Percentiles rank a stretch among this genome's conserved stretches.
Evolutionary conservation across 495 filamentous ascomycete species (phyloP).

Genomic region (Aspergillus kassunensis): DNA sequence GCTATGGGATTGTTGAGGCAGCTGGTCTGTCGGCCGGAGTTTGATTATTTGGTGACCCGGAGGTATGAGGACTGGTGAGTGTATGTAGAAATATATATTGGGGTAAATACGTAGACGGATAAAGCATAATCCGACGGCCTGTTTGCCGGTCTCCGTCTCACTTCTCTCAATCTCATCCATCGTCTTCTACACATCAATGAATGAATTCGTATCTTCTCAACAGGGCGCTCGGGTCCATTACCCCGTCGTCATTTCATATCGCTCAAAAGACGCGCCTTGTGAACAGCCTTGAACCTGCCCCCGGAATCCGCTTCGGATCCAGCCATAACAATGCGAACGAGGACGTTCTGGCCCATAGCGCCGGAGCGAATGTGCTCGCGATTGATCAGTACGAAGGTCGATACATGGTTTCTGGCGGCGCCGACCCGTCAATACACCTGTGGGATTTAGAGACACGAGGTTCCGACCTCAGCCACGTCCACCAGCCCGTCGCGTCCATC

Average conservation of each 20-base stretch:
- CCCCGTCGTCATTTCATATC: slow-evolving; percentile 56
- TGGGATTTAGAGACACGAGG: slow-evolving; percentile 71
- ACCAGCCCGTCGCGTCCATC: slow-evolving; percentile 46
- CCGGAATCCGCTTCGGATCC: slow-evolving; percentile 61
- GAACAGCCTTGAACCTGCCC: slow-evolving; percentile 56
- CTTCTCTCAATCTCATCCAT: neutral
- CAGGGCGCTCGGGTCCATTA: slow-evolving; percentile 61
- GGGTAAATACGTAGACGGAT: no score
- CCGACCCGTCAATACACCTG: slow-evolving; percentile 70
- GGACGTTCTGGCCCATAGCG: slow-evolving; percentile 59
- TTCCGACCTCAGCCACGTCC: slow-evolving; percentile 41
- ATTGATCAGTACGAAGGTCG: slow-evolving; percentile 74
- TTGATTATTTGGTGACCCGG: no score
- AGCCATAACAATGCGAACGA: slow-evolving; percentile 2
- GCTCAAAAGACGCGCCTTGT: slow-evolving; percentile 59
- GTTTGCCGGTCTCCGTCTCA: no score
- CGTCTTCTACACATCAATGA: slow-evolving; percentile 36
- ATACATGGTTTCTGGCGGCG: slow-evolving; percentile 78
- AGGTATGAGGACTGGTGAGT: no score
- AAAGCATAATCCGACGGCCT: no score
- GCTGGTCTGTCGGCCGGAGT: no score
- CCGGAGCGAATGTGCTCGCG: slow-evolving; percentile 71
- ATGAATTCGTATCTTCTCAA: slow-evolving; percentile 80
- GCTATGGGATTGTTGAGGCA: no score
- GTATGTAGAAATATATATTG: no score